Evolutionary conservation across 805 yeast genomes (phyloP), one percentile per base, ranked within the genome.

Genomic region (Lipomyces chichibuensis): DNA sequence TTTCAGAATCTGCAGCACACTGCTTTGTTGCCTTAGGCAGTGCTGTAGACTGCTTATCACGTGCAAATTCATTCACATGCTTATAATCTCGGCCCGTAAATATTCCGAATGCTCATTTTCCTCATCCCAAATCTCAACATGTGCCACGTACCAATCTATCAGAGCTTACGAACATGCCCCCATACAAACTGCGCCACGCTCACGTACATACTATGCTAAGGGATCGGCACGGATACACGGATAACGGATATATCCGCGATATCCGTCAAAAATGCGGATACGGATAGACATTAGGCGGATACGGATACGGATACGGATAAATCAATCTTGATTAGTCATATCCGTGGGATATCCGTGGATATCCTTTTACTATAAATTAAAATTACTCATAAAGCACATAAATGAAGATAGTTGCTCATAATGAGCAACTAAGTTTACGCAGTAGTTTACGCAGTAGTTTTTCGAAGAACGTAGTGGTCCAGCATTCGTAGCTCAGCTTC

Each of bases 211-310:
- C 37, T 35, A 35, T 35, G 37, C 37, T 35, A 35, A 46, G 52
- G 52, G 52, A 46, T 46, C 52, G 52, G 52, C 25, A 46, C 25
- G 52, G n/a, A 46, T 46, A 46, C n/a, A 46, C 52, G 52, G 52
- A 46, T 46, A 46, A 46, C 52, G 52, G 52, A 46, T 46, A 46
- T 46, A 46, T 46, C n/a, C 52, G 52, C 52, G 52, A 20, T 46
- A 46, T 20, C 25, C 52, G 52, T 46, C 9, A 20, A 46, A n/a
- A 46, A 33, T 33, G 35, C 35, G 35, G 35, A 33, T 33, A 33
- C 35, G 35, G 35, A 33, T 33, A 33, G 35, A 33, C 35, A 33
- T 33, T 33, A 33, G 8, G 8, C 25, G 52, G 25, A 46, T 46
- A 20, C 52, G 52, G 52, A 46, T 46, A 46, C 52, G 52, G 52